These are phyloP conservation scores for Ophiocordyceps robertsii DNA, from an alignment of 2,329 filamentous ascomycete genomes.

Conservation along the genomic window DNA sequence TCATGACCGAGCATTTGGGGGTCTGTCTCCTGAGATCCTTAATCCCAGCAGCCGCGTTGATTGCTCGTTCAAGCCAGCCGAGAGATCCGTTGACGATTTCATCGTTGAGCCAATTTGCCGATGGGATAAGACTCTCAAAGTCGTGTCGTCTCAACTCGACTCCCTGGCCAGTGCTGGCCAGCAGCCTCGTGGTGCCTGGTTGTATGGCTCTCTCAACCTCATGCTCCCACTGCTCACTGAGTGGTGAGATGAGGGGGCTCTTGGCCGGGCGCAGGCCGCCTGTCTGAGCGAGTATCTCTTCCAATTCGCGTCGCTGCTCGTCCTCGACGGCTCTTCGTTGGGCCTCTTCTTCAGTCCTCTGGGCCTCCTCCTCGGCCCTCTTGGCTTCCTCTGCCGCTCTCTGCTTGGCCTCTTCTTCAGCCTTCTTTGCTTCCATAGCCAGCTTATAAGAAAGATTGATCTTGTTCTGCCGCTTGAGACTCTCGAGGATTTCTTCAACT, in stretches of 20 bases:
- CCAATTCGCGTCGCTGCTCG: slow-evolving; percentile 10
- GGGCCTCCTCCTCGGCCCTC: slow-evolving; percentile 12
- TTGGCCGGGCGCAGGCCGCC: slow-evolving; percentile 17
- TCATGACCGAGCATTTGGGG: slow-evolving; percentile 49
- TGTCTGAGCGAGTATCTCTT: slow-evolving; percentile 15
- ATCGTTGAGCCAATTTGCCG: slow-evolving; percentile 59
- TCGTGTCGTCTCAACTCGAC: slow-evolving; percentile 40
- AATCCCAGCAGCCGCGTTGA: slow-evolving; percentile 43
- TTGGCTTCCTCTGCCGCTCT: slow-evolving; percentile 10
- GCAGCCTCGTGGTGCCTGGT: slow-evolving; percentile 17
- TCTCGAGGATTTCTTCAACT: no score
- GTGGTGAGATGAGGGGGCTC: slow-evolving; percentile 12
- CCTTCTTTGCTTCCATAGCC: no score
- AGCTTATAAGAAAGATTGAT: no score
- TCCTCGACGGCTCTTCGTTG: slow-evolving; percentile 11
- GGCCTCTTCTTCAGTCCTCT: slow-evolving; percentile 9
- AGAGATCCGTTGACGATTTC: slow-evolving; percentile 59
- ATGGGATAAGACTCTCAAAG: slow-evolving; percentile 46
- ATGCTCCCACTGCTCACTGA: slow-evolving; percentile 14
- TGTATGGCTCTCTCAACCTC: slow-evolving; percentile 17
- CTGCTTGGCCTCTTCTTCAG: neutral
- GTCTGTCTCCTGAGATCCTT: slow-evolving; percentile 28
- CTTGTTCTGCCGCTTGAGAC: no score
- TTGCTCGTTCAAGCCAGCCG: slow-evolving; percentile 41
- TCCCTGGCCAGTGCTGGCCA: slow-evolving; percentile 35